Conservation (phyloP, 768 basidiomycete genomes). For the Mycena galopus region DNA sequence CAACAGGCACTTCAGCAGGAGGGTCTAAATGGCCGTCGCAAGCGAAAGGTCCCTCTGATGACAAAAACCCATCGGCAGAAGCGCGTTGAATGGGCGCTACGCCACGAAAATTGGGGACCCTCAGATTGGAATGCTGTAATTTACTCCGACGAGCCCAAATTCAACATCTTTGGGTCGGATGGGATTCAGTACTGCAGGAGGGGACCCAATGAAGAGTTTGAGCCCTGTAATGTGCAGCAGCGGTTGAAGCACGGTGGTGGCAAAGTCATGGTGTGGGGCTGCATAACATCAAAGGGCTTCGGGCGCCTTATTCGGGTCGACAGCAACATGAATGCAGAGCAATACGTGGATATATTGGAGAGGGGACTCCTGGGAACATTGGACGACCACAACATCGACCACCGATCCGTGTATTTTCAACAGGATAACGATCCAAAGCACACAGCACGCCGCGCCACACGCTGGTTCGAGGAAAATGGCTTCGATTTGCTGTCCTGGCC, state of each 20-base stretch:
- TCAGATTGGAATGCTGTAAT: constrained; percentile 4
- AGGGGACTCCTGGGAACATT: constrained; percentile 6
- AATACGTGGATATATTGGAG: constrained; percentile 1
- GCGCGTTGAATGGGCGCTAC: background rate
- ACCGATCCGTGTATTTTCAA: background rate
- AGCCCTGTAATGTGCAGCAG: background rate
- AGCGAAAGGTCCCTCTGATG: constrained; percentile 1
- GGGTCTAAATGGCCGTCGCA: constrained; percentile 2
- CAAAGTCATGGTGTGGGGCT: background rate
- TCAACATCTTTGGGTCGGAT: background rate
- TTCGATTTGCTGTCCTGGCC: constrained; percentile 13
- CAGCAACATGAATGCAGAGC: background rate
- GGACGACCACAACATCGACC: constrained; percentile 13
- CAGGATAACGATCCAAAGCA: background rate
- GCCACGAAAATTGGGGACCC: background rate
- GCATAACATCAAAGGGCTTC: constrained; percentile 1
- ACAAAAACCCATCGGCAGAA: background rate
- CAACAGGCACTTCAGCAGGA: background rate
- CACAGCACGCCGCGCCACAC: background rate
- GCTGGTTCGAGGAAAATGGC: constrained; percentile 9
- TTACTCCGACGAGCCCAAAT: background rate
- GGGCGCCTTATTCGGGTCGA: background rate
- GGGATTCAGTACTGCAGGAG: background rate
- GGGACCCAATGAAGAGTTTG: background rate
- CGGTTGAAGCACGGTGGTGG: background rate